Evolutionary conservation across 2,329 filamentous ascomycete species (phyloP), one percentile per base, ranked within the genome.

Genomic region (Endoconidiophora laricicola): DNA sequence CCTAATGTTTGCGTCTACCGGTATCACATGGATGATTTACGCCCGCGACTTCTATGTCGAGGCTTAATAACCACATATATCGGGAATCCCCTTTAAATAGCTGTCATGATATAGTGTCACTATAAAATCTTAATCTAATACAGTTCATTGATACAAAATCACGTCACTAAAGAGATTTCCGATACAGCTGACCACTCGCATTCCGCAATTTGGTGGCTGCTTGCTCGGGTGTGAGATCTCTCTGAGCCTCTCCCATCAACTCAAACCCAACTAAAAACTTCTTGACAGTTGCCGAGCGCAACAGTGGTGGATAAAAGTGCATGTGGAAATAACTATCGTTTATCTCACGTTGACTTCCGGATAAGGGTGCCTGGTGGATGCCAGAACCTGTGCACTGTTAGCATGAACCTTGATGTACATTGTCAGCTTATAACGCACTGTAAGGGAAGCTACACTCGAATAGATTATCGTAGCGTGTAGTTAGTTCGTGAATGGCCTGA

Each of bases 211-310:
- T 78, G 23, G 78, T 79, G 12, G 91, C 83, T 1, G 91, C 91
- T 66, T 96, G 91, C 66, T 98, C 91, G 0, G 91, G 90, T 0
- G 91, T 98, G 59, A 98, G 96, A 62, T 98, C 91, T 53, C 91
- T 77, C 66, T 98, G 91, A n/a, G 91, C 90, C 67, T 98, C 91
- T 1, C 85, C 91, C 77, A 98, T 78, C 66, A 98, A 74, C 67
- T 98, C 91, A 62, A 94, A 96, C 0, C 91, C 91, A 33, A 98
- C 91, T 48, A 96, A 66, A 67, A 96, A 98, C 68, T 98, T 98
- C 58, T 85, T 80, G 44, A 98, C 88, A 0, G 87, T 94, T 2
- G 91, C 88, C 44, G 87, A 94, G 51, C 91, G 79, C 56, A 98
- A 71, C 44, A 98, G 71, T 10, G 91, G 91, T 40, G 91, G 91